Evolutionary conservation across 306 rosid genomes (phyloP).

Genomic region (Cicer chorassanicum): DNA sequence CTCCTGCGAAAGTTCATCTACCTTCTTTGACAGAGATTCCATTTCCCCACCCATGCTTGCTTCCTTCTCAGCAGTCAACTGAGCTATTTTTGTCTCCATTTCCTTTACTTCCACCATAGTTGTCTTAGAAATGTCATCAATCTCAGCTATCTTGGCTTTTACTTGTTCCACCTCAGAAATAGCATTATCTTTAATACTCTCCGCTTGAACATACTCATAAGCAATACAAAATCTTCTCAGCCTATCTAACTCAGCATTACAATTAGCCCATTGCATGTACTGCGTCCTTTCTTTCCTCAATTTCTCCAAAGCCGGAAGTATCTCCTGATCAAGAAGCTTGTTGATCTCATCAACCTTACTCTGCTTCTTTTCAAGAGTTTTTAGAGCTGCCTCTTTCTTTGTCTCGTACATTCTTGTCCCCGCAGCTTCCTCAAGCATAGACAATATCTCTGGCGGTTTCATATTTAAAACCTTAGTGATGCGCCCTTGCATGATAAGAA

Average conservation of each 20-base stretch:
- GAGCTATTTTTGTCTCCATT: slow-evolving; percentile 70
- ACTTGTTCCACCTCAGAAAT: slow-evolving; percentile 73
- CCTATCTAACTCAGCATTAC: slow-evolving; percentile 91
- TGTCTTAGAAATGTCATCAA: slow-evolving; percentile 57
- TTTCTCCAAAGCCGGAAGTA: slow-evolving; percentile 96
- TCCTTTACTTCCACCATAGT: slow-evolving; percentile 65
- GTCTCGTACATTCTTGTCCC: slow-evolving; percentile 99
- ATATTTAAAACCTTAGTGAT: slow-evolving; percentile 96
- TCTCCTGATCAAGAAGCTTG: slow-evolving; percentile 95
- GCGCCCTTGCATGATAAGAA: slow-evolving; percentile 98
- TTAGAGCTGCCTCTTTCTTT: slow-evolving; percentile 94
- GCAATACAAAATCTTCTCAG: slow-evolving; percentile 88
- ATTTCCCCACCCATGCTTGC: slow-evolving; percentile 93
- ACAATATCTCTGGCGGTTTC: slow-evolving; percentile 95
- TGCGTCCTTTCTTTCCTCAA: slow-evolving; percentile 90
- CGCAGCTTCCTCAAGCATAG: slow-evolving; percentile 99
- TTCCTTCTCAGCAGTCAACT: slow-evolving; percentile 81
- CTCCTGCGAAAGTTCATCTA: slow-evolving; percentile 72
- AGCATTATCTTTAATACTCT: slow-evolving; percentile 78
- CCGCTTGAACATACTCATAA: slow-evolving; percentile 77
- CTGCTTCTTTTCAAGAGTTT: slow-evolving; percentile 99
- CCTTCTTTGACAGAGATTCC: slow-evolving; percentile 75
- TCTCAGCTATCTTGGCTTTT: slow-evolving; percentile 69
- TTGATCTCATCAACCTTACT: slow-evolving; percentile 95
- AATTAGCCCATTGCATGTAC: slow-evolving; percentile 99